Evolutionary conservation across 2,329 filamentous ascomycete species (phyloP).

Genomic region (Nemania sp.): DNA sequence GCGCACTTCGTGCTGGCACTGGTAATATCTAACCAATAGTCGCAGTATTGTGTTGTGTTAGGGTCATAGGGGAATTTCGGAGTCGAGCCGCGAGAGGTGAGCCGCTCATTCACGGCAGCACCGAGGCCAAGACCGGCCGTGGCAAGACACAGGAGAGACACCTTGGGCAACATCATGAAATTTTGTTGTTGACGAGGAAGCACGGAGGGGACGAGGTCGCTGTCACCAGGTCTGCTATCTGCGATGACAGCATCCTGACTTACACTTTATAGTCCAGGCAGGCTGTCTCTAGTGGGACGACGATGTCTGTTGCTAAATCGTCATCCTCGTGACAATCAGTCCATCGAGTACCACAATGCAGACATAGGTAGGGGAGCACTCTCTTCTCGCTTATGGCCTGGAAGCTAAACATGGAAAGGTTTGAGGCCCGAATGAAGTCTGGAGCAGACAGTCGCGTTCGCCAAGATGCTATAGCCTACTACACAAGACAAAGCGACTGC

Average conservation of each 20-base stretch:
- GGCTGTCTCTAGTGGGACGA: constrained; percentile 1
- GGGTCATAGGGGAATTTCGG: constrained; percentile 10
- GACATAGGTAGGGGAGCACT: constrained; percentile 7
- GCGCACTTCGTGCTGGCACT: constrained; percentile 16
- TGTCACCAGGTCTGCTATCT: background rate
- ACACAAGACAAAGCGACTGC: background rate
- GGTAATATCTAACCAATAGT: constrained; percentile 12
- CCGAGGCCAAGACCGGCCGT: constrained; percentile 6
- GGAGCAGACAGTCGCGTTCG: constrained; percentile 7
- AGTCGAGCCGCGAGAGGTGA: background rate
- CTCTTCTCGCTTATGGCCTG: constrained; percentile 4
- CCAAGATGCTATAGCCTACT: constrained; percentile 6
- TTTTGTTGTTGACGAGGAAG: constrained; percentile 5
- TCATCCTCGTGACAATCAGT: constrained; percentile 9
- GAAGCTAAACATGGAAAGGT: constrained; percentile 7
- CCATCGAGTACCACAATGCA: background rate
- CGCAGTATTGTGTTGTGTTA: constrained; percentile 13
- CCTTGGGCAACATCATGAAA: constrained; percentile 10
- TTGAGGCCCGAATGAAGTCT: constrained; percentile 10
- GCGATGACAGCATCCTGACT: background rate
- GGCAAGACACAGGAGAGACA: constrained; percentile 14
- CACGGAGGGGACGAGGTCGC: constrained; percentile 4
- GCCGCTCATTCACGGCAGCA: background rate
- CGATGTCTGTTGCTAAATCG: constrained; percentile 3
- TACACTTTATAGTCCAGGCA: constrained; percentile 9